Percentiles rank a stretch among this genome's conserved stretches.
phyloP scores from a whole-genome alignment of 768 basidiomycete genomes.

The Rhodotorula sphaerocarpa region DNA sequence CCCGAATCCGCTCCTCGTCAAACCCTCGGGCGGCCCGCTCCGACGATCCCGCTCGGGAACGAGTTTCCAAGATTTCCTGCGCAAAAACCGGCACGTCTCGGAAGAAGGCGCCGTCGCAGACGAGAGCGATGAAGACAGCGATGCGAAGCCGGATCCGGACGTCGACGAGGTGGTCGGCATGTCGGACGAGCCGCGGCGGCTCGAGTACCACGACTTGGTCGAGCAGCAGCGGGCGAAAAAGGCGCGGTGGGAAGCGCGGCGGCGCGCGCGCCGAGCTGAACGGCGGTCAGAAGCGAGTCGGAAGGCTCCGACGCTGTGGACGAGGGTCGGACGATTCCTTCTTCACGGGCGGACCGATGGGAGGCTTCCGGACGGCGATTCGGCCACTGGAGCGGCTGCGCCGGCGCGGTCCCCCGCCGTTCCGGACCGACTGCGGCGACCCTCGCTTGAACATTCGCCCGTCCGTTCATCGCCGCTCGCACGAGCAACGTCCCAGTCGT shows the following conservation, averaged over 20 bases:
- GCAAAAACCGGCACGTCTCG: not conserved
- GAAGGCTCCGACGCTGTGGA: too few species aligned
- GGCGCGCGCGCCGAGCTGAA: not conserved
- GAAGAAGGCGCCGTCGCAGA: not conserved
- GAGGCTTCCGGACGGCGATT: too few species aligned
- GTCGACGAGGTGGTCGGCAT: not conserved
- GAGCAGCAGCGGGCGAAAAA: conserved; percentile 6
- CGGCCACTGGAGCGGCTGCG: too few species aligned
- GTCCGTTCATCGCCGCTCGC: not conserved
- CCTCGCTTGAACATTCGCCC: not conserved
- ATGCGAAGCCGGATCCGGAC: not conserved
- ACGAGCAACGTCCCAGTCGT: not conserved
- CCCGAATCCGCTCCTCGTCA: conserved; percentile 22
- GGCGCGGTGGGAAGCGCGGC: conserved; percentile 18
- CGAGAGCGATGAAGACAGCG: conserved; percentile 8
- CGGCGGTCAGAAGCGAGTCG: not conserved
- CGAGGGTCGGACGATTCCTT: too few species aligned
- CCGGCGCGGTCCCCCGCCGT: too few species aligned
- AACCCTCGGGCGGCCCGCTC: not conserved
- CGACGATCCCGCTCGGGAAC: not conserved
- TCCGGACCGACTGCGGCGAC: not conserved
- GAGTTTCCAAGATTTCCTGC: conserved; percentile 22
- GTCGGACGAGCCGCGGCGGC: not conserved
- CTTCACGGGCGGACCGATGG: too few species aligned
- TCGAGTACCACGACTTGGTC: conserved; percentile 25